Conservation (phyloP, 2,329 filamentous ascomycete species). For the Botrytis sinoallii region DNA sequence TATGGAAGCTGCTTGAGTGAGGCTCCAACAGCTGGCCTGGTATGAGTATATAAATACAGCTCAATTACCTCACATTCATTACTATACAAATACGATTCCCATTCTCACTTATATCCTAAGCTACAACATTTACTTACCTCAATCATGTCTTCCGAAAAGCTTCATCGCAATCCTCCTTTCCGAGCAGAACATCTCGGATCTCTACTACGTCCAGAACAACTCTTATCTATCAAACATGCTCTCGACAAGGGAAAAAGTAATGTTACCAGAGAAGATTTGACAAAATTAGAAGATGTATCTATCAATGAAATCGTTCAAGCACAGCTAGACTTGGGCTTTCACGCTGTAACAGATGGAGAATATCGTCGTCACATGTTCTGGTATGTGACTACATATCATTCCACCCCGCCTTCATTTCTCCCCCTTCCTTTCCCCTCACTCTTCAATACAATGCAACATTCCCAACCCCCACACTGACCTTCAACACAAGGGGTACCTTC, state of each 20-base stretch:
- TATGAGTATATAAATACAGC: neutral
- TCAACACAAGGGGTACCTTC: conserved; percentile 29
- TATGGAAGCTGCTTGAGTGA: neutral
- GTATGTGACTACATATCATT: conserved; percentile 26
- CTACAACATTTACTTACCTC: too few species aligned
- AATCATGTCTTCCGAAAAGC: conserved; percentile 22
- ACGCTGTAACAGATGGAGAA: conserved; percentile 58
- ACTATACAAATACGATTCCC: neutral
- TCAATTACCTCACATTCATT: neutral
- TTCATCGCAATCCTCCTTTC: conserved; percentile 27
- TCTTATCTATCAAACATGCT: conserved; percentile 53
- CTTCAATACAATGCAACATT: neutral
- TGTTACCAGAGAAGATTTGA: conserved; percentile 41
- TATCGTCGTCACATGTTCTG: conserved; percentile 39
- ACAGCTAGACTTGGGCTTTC: conserved; percentile 57
- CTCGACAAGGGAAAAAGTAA: conserved; percentile 45
- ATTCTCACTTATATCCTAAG: neutral
- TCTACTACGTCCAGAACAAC: conserved; percentile 54
- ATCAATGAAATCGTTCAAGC: conserved; percentile 57
- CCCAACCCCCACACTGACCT: too few species aligned
- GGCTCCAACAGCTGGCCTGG: neutral
- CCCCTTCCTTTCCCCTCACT: neutral
- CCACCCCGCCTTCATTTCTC: neutral
- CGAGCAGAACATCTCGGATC: conserved; percentile 63
- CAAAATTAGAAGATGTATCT: conserved; percentile 52